Evolutionary conservation across 2,329 filamentous ascomycete genomes (phyloP).

Genomic region (Beauveria pseudobassiana): DNA sequence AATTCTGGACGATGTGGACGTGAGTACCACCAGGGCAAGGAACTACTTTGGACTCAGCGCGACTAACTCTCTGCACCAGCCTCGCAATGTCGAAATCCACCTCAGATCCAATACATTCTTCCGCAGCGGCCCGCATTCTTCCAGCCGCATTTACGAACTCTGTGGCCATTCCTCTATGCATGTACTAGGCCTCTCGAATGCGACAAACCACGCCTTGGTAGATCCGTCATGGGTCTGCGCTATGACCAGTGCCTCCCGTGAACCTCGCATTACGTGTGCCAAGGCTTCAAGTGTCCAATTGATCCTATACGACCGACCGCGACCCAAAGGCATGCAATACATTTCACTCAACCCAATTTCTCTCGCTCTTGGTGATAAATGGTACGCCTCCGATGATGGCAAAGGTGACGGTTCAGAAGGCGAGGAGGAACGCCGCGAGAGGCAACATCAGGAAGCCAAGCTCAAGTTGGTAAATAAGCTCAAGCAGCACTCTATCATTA

Average conservation of each 20-base stretch:
- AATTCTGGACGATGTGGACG: conserved; percentile 84
- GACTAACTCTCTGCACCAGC: conserved; percentile 36
- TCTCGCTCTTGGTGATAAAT: conserved; percentile 72
- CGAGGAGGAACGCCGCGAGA: conserved; percentile 62
- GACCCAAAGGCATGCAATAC: conserved; percentile 89
- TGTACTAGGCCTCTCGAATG: conserved; percentile 78
- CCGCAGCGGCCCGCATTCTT: conserved; percentile 71
- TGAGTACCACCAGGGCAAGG: conserved; percentile 33
- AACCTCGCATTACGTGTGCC: conserved; percentile 69
- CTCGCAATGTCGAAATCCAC: conserved; percentile 78
- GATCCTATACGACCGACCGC: conserved; percentile 80
- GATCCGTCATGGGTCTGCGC: conserved; percentile 65
- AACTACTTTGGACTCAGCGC: not conserved
- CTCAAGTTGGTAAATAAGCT: conserved; percentile 74
- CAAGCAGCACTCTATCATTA: conserved; percentile 76
- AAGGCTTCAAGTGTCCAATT: conserved; percentile 72
- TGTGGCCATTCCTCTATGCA: conserved; percentile 79
- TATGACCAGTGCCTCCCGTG: conserved; percentile 41
- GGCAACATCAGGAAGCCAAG: conserved; percentile 49
- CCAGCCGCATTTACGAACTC: conserved; percentile 72
- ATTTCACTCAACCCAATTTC: conserved; percentile 86
- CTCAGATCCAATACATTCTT: conserved; percentile 77
- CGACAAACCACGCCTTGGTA: conserved; percentile 37
- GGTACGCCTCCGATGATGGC: conserved; percentile 28
- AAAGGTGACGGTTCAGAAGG: conserved; percentile 51